Evolutionary conservation across 2,329 filamentous ascomycete species (phyloP).

Genomic region (Xylariaceae sp.): DNA sequence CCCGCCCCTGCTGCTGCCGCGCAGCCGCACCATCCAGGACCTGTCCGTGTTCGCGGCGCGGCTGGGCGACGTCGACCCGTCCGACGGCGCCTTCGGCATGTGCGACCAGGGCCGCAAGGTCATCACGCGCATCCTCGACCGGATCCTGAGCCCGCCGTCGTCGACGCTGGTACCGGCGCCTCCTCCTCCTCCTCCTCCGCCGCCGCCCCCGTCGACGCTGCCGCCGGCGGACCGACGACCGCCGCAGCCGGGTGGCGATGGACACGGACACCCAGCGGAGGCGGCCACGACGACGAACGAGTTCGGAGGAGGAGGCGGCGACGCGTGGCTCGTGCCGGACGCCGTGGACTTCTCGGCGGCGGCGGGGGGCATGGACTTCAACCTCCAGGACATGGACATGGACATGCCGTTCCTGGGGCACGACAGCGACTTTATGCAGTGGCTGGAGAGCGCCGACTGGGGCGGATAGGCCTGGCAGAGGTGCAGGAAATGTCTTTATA

Average conservation of each 20-base stretch:
- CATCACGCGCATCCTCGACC: conserved; percentile 28
- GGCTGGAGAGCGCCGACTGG: conserved; percentile 28
- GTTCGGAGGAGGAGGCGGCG: not conserved
- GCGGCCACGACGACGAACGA: conserved; percentile 9
- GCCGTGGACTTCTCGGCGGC: not conserved
- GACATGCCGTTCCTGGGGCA: conserved; percentile 23
- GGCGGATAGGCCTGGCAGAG: too few species aligned
- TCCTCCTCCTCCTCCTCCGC: conserved; percentile 2
- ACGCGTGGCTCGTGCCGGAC: conserved; percentile 7
- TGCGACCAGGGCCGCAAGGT: conserved; percentile 28
- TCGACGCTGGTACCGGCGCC: conserved; percentile 7
- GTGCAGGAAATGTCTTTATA: too few species aligned
- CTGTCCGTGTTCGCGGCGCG: conserved; percentile 27
- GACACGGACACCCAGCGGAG: conserved; percentile 8
- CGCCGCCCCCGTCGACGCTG: not conserved
- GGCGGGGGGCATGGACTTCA: conserved; percentile 13
- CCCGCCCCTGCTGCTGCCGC: conserved; percentile 24
- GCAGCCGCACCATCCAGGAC: conserved; percentile 29
- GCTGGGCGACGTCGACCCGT: conserved; percentile 24
- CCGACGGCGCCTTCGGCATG: conserved; percentile 22
- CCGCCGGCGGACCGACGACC: not conserved
- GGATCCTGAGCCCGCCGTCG: conserved; percentile 24
- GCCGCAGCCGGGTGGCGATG: conserved; percentile 5
- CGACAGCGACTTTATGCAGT: conserved; percentile 28
- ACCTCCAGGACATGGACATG: conserved; percentile 19